Conservation (phyloP, 352 stramenopile species). For the Phytopythium delawarense region DNA sequence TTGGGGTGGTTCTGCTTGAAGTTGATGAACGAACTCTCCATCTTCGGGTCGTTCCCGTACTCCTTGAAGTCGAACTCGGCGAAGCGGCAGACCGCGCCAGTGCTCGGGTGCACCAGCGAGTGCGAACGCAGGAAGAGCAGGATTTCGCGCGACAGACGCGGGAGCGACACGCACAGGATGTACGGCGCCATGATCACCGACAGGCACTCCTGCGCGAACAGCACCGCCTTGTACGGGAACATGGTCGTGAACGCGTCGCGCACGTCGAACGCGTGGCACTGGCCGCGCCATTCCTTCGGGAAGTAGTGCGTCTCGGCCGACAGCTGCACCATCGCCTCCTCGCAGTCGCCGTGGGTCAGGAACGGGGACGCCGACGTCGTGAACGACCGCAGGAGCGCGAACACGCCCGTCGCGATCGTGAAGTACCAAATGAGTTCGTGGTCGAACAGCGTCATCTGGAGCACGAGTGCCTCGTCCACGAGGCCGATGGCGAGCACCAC, state of each 20-base stretch:
- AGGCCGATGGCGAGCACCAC: slow-evolving; percentile 92
- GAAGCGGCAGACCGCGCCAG: slow-evolving; percentile 93
- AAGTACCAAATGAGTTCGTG: slow-evolving; percentile 97
- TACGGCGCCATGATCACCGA: slow-evolving; percentile 95
- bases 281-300: slow-evolving; percentile 90
- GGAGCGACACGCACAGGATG: slow-evolving; percentile 95
- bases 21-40: slow-evolving; percentile 97
- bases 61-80: slow-evolving; percentile 97
- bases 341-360: slow-evolving; percentile 68
- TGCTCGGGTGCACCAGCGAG: slow-evolving; percentile 89
- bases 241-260: slow-evolving; percentile 85
- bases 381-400: slow-evolving; percentile 79
- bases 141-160: slow-evolving; percentile 85
- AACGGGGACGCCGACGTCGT: slow-evolving; percentile 67
- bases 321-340: slow-evolving; percentile 83
- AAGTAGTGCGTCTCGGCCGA: slow-evolving; percentile 96
- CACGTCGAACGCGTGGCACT: slow-evolving; percentile 85
- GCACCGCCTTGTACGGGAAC: slow-evolving; percentile 93
- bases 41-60: slow-evolving; percentile 92
- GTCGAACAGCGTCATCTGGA: slow-evolving; percentile 93
- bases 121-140: slow-evolving; percentile 93
- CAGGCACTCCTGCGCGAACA: slow-evolving; percentile 92
- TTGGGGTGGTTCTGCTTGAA: slow-evolving; percentile 93
- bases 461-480: slow-evolving; percentile 93
- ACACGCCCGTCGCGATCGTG: slow-evolving; percentile 85